Percentiles rank a stretch among this genome's conserved stretches.
Evolutionary conservation across 352 stramenopile species (phyloP).

Genomic region (Phytophthora idaei): DNA sequence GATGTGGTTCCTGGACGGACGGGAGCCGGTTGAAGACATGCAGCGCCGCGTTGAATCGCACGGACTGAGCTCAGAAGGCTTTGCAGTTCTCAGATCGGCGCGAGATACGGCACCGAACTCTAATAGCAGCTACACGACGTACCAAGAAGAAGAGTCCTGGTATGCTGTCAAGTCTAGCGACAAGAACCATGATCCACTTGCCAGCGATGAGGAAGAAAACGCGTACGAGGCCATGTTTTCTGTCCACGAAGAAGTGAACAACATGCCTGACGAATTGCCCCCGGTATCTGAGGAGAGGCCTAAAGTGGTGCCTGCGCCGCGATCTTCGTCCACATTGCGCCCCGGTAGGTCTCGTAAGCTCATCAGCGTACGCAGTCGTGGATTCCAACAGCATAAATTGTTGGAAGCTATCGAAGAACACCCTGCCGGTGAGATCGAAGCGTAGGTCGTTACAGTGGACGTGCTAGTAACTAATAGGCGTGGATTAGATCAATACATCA

Average conservation of each 20-base stretch:
- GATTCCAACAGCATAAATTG: conserved; percentile 35
- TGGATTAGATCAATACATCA: conserved; percentile 10
- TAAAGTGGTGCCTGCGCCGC: conserved; percentile 6
- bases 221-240: conserved; percentile 30
- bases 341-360: conserved; percentile 45
- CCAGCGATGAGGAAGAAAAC: conserved; percentile 14
- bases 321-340: conserved; percentile 7
- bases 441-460: conserved; percentile 19
- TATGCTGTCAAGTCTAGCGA: conserved; percentile 38
- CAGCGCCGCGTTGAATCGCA: conserved; percentile 37
- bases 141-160: conserved; percentile 31
- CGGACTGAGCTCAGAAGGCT: conserved; percentile 32
- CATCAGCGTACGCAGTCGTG: conserved; percentile 58
- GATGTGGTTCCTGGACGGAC: conserved; percentile 48
- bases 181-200: conserved; percentile 22
- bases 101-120: conserved; percentile 20
- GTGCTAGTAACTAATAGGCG: background rate
- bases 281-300: conserved; percentile 14
- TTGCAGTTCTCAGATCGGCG: conserved; percentile 40
- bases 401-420: conserved; percentile 53
- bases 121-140: conserved; percentile 11
- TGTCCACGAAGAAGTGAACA: conserved; percentile 28
- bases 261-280: conserved; percentile 11
- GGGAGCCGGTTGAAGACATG: conserved; percentile 42
- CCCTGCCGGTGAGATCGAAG: conserved; percentile 31